Evolutionary conservation across 2,329 filamentous ascomycete genomes (phyloP).

Genomic region (Metarhizium anisopliae): DNA sequence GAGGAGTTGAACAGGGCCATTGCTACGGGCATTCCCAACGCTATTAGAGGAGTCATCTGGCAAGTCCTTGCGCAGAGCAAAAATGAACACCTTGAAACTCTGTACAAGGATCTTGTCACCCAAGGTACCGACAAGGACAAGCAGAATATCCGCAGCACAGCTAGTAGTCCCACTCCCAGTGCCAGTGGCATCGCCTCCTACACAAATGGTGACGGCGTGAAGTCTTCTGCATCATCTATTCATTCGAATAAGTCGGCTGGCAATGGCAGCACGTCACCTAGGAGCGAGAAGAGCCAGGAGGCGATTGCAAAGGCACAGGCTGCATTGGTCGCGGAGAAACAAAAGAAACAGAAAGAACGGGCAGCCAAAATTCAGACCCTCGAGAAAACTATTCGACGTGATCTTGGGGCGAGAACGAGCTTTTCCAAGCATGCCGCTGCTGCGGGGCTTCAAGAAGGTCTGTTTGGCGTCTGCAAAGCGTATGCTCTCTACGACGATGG

Average conservation of each 20-base stretch:
- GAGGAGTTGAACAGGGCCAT: conserved; percentile 88
- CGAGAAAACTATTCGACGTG: conserved; percentile 84
- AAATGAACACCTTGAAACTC: conserved; percentile 75
- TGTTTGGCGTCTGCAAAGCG: conserved; percentile 94
- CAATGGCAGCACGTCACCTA: conserved; percentile 47
- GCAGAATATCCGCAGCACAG: conserved; percentile 45
- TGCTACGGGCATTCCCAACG: conserved; percentile 84
- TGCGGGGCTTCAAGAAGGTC: conserved; percentile 81
- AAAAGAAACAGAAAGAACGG: conserved; percentile 74
- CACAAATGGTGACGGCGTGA: conserved; percentile 54
- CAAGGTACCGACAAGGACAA: conserved; percentile 76
- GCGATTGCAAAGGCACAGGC: conserved; percentile 57
- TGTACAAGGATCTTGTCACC: conserved; percentile 75
- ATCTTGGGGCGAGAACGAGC: conserved; percentile 85
- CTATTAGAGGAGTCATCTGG: conserved; percentile 97
- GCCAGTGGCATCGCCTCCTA: conserved; percentile 46
- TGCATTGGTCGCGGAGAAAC: conserved; percentile 55
- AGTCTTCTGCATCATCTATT: conserved; percentile 77
- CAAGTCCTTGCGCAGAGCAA: conserved; percentile 95
- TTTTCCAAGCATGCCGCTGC: conserved; percentile 94
- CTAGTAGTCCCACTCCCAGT: conserved; percentile 39
- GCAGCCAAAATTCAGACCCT: conserved; percentile 65
- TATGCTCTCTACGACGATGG: conserved; percentile 92
- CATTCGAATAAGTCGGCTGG: conserved; percentile 66
- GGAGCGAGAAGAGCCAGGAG: conserved; percentile 54